Base-by-base conservation (phyloP, 2,329 filamentous ascomycete genomes). In the Claviceps humidiphila region DNA sequence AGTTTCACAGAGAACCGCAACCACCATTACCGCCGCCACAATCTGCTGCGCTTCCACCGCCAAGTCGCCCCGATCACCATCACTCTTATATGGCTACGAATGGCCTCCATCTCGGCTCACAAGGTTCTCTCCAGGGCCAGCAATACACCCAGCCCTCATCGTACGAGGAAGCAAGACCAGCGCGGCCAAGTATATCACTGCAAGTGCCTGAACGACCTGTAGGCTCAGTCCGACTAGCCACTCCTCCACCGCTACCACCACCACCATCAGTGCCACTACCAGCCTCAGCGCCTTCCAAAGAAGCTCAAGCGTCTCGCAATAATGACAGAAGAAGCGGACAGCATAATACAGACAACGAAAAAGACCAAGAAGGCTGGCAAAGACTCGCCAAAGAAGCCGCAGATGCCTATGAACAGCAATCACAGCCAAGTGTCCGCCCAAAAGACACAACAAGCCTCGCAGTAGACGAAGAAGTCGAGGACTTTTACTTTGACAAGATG, bases 161-260 rank as follows among this genome's bases (percentile, higher is more conserved):
- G 1, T 49, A 53, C 20, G 56, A 61, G 5, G 55, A 52, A 1
- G 13, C 57, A 5, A 59, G 68, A 41, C 64, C 66, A 43, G 55
- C 60, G 13, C 61, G 68, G 16, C 69, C 69, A 4, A 69, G 59
- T 54, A 71, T 71, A 54, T 70, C 69, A 38, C 58, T 72, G 5
- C 68, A 70, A 40, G 68, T 71, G 2, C 69, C 69, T 0, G 74
- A 81, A 57, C 74, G 82, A 54, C 69, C 74, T 17, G 73, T 80
- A 1, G 80, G 80, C 1, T 73, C 77, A 2, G 79, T 85, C 0
- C 72, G 80, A 53, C 69, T 85, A 14, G 81, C 82, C 24, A 85
- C 82, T 5, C 30, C 30, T 34, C 76, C 76, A 37, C 74, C 74
- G 6, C 41, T 14, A 43, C 30, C 30, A 34, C 30, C 82, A 8